These are phyloP conservation scores for Rhodotorula sp. DNA, from an alignment of 1,284 basidiomycete species.

Conservation along the genomic window DNA sequence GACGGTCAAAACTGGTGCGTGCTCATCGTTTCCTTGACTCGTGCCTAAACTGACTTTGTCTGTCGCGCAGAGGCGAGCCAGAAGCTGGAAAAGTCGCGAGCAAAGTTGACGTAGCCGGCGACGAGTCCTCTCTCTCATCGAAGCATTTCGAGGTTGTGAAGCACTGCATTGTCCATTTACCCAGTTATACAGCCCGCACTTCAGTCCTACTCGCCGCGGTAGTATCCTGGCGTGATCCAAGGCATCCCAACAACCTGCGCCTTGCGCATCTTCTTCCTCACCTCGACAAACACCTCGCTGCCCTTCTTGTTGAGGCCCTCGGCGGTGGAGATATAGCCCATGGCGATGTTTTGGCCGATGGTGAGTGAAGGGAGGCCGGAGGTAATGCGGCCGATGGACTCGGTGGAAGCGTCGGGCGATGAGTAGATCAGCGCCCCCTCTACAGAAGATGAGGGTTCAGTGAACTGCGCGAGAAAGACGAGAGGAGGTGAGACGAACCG, in stretches of 20 bases:
- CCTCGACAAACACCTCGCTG: slow-evolving; percentile 73
- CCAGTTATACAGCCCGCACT: not conserved
- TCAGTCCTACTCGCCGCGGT: slow-evolving; percentile 52
- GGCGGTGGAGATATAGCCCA: slow-evolving; percentile 74
- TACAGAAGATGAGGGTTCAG: slow-evolving; percentile 44
- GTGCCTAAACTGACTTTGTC: too few species aligned
- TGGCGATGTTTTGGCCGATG: slow-evolving; percentile 86
- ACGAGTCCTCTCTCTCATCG: not conserved
- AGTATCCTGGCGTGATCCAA: slow-evolving; percentile 66
- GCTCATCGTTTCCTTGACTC: not conserved
- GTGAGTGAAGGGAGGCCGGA: slow-evolving; percentile 95
- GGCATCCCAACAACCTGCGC: slow-evolving; percentile 75
- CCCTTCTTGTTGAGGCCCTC: slow-evolving; percentile 87
- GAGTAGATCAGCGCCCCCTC: slow-evolving; percentile 78
- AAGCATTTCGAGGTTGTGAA: not conserved
- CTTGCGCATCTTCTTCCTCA: slow-evolving; percentile 66
- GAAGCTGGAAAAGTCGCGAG: slow-evolving; percentile 18
- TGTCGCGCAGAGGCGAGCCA: slow-evolving; percentile 14
- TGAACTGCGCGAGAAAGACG: not conserved
- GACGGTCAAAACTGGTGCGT: slow-evolving; percentile 26
- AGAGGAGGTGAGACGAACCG: slow-evolving; percentile 22
- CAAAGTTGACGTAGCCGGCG: slow-evolving; percentile 1
- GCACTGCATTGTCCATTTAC: too few species aligned
- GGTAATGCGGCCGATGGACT: slow-evolving; percentile 69
- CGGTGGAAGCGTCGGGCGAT: slow-evolving; percentile 55